Evolutionary conservation across 768 basidiomycete genomes (phyloP).

Genomic region (Lentinula edodes): DNA sequence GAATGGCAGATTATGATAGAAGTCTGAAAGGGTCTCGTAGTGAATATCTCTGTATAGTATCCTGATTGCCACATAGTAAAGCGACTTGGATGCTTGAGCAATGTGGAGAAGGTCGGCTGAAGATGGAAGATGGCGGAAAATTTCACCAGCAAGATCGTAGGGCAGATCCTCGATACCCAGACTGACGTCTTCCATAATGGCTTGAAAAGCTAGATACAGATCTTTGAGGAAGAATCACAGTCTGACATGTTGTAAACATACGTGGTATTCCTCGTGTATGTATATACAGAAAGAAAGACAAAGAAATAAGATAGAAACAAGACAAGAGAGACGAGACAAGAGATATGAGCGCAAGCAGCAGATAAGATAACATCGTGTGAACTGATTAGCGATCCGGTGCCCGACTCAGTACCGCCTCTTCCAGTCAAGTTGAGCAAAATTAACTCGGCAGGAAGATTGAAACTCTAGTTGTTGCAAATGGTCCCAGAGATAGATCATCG

Average conservation of each 20-base stretch:
- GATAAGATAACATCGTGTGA: background rate
- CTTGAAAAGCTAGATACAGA: too few relatives aligned
- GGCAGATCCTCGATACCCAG: background rate
- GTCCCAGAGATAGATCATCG: too few relatives aligned
- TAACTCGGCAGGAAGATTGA: too few relatives aligned
- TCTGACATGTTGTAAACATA: too few relatives aligned
- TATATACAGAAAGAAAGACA: background rate
- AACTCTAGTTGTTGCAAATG: too few relatives aligned
- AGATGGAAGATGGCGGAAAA: constrained; percentile 1
- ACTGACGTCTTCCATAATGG: background rate
- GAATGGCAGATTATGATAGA: background rate
- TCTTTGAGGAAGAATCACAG: too few relatives aligned
- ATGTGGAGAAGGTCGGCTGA: constrained; percentile 2
- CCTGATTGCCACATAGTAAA: background rate
- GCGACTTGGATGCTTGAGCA: background rate
- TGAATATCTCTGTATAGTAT: background rate
- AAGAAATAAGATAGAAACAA: background rate
- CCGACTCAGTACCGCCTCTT: background rate
- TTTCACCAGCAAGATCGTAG: background rate
- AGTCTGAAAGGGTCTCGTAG: background rate
- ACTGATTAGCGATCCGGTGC: background rate
- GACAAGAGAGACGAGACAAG: too few relatives aligned
- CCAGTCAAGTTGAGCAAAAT: too few relatives aligned
- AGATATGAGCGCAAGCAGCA: too few relatives aligned
- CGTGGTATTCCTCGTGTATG: background rate